Base-by-base conservation (phyloP, 768 basidiomycete genomes). In the Russula abietina region DNA sequence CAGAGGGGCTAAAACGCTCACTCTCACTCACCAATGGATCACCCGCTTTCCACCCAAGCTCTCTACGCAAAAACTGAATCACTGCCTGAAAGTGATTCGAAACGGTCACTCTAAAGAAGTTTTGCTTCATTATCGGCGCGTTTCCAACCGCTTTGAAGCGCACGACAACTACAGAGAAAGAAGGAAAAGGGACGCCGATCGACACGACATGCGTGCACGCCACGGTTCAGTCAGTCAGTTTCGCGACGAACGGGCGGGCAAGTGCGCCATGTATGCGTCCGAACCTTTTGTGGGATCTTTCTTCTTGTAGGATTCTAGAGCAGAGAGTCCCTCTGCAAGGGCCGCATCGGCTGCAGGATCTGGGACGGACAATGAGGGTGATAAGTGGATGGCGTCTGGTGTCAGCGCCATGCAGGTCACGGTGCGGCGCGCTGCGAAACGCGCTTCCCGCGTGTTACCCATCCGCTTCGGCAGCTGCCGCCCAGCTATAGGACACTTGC, bases 91-190 rank as follows among this genome's bases (percentile, higher is more conserved):
- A 99, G 58, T 89, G 82, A 73, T 97, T 94, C 45, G 89, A 87
- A 14, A 94, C 90, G 0, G 94, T 93, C 70, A 98, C 95, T 80
- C 95, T 96, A 84, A 93, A 98, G 69, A 95, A 91, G 77, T 96
- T 98, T 76, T 96, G 92, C 76, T 90, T 95, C 95, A 99, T 97
- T 70, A 99, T 94, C 0, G 96, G 96, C 1, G 95, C 96, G 69
- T 96, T 95, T 51, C 96, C 96, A 11, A 97, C 91, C 2, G 96
- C 94, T 73, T 95, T 95, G 83, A 99, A 99, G 49, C 94, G 87
- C 11, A 99, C 92, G 65, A 98, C 87, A 55, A 98, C 96, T 98
- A 72, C 28, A 39, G 33, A 43, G 6, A 17, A 9, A 30, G n/a
- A n/a, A 30, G 3, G 5, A 3, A 43, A 6, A 7, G 14, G 30